Evolutionary conservation across 345 rosid species (phyloP).

Genomic region (Durio zibethinus): DNA sequence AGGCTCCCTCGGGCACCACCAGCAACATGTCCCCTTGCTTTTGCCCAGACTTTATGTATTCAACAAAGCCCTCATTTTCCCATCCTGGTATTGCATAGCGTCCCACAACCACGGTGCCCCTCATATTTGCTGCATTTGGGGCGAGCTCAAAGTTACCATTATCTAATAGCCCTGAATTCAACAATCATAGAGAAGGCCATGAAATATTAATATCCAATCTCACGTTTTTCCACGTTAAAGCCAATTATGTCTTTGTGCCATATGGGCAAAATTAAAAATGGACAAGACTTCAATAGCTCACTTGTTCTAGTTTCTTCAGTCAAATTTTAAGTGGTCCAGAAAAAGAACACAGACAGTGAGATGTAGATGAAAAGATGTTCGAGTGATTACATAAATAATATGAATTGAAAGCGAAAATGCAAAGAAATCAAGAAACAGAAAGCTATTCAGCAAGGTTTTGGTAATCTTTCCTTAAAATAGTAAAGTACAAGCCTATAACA

Average conservation of each 20-base stretch:
- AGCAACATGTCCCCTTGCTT: constrained; percentile 94
- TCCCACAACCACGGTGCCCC: constrained; percentile 57
- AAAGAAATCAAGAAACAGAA: not conserved
- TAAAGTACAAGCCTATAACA: not conserved
- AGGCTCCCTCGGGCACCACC: constrained; percentile 78
- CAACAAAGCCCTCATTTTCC: constrained; percentile 74
- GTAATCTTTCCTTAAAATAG: not conserved
- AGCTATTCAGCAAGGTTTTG: not conserved
- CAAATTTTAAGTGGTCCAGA: not conserved
- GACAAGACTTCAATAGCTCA: not conserved
- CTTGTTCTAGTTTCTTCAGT: not conserved
- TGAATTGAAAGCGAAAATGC: not conserved
- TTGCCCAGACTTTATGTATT: constrained; percentile 80
- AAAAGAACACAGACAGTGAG: not conserved
- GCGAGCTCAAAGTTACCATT: constrained; percentile 75
- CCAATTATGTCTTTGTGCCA: not conserved
- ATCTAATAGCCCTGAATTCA: constrained; percentile 54
- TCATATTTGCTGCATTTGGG: constrained; percentile 53
- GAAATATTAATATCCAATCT: no score
- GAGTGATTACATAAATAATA: not conserved
- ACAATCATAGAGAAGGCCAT: not conserved
- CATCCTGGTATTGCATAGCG: constrained; percentile 58
- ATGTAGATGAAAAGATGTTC: not conserved
- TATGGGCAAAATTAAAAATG: no score
- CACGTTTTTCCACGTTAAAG: not conserved